Base-by-base conservation (phyloP, 2,329 filamentous ascomycete species). In the Sordariomycetes sp. region DNA sequence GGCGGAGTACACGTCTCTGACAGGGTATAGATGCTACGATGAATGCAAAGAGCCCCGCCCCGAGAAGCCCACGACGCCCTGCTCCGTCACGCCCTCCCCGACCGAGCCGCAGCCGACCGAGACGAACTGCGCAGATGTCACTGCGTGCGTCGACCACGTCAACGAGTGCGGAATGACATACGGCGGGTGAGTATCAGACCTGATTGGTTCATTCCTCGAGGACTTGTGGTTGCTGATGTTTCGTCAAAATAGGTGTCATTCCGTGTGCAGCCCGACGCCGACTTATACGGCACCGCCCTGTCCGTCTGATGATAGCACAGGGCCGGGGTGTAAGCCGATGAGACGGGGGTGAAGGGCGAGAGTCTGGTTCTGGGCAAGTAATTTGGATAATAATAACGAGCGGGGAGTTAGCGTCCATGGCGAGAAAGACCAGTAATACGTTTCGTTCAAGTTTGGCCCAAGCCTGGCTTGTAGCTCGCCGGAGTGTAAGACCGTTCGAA, bases 61-160 rank as follows among this genome's bases (percentile, higher is more conserved):
- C 3, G 25, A 32, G 3, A 56, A 13, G 15, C 54, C 54, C 17
- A 56, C 54, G 12, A 50, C 54, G 25, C 42, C 54, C 15, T 56
- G 54, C 54, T 50, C 39, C 6, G 50, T 15, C 25, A 56, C 54
- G 15, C n/a, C 54, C 0, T 8, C 17, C 25, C 54, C 54, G 24
- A 56, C 42, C 2, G n/a, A 22, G 10, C 39, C 54, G n/a, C 39
- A 51, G 17, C 54, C 54, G 24, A 55, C 39, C 13, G 36, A 39
- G 17, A 13, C 25, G 35, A 51, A 36, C 54, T 56, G 54, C 54
- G 25, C 42, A 17, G 54, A 56, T 3, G 51, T 50, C 45, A 55
- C 53, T 8, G 13, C 57, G 32, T 60, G 59, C 55, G 52, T 57
- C 10, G 59, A 60, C 36, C 42, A 56, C 28, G n/a, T 52, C 45